These are phyloP conservation scores for Podila verticillata DNA, from an alignment of 192 early-diverging fungal genomes.

Conservation along the genomic window DNA sequence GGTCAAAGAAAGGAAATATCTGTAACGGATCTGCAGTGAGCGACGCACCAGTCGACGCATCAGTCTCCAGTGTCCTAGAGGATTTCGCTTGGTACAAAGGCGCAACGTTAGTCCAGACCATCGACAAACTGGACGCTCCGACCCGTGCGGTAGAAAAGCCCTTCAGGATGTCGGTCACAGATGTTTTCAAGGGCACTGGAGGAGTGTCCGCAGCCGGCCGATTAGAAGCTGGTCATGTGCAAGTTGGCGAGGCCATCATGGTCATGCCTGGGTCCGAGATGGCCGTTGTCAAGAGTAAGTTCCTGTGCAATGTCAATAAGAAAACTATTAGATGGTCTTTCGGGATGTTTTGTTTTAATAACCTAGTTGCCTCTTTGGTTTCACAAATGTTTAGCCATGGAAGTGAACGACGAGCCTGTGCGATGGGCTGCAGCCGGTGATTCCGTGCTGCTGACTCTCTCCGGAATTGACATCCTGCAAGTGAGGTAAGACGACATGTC, in stretches of 20 bases:
- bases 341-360: neutral
- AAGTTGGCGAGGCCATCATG: constrained; percentile 84
- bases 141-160: constrained; percentile 79
- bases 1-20: constrained; percentile 41
- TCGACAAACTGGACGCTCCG: constrained; percentile 83
- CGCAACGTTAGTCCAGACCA: constrained; percentile 75
- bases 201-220: constrained; percentile 87
- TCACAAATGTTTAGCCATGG: constrained; percentile 67
- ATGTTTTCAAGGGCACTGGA: constrained; percentile 92
- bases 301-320: neutral
- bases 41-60: constrained; percentile 10
- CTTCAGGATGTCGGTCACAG: constrained; percentile 86
- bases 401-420: constrained; percentile 71
- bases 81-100: constrained; percentile 82
- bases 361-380: constrained; percentile 6
- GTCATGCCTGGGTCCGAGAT: constrained; percentile 84
- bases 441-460: constrained; percentile 79
- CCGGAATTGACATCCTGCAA: constrained; percentile 77
- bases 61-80: constrained; percentile 21
- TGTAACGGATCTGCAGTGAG: constrained; percentile 45
- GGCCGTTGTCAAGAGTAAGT: constrained; percentile 79
- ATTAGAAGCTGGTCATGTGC: constrained; percentile 88
- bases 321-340: neutral
- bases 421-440: constrained; percentile 98
- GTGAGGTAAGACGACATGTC: constrained; percentile 56